A percentile compares a stretch with the other conserved stretches of the same genome.
phyloP scores from a whole-genome alignment of 1,139 yeast species.

The Geotrichum reessii region DNA sequence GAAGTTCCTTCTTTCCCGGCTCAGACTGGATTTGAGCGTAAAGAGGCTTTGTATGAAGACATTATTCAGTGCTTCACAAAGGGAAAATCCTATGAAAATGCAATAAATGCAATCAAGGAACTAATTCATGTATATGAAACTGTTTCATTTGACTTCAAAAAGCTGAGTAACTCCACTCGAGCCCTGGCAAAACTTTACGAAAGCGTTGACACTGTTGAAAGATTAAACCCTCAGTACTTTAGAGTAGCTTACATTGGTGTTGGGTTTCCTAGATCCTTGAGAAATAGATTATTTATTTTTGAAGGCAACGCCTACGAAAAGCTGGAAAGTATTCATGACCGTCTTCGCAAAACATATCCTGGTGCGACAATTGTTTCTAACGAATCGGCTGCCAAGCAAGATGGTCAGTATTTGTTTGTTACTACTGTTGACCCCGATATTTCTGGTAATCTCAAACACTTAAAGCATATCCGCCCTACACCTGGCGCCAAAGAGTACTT shows the following conservation, averaged over 20 bases:
- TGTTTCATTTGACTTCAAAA: slow-evolving; percentile 68
- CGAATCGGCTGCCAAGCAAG: slow-evolving; percentile 57
- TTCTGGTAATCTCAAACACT: neutral
- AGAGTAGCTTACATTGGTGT: slow-evolving; percentile 75
- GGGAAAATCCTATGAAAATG: slow-evolving; percentile 72
- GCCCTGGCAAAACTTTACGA: slow-evolving; percentile 63
- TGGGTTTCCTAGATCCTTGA: slow-evolving; percentile 73
- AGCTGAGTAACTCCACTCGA: slow-evolving; percentile 66
- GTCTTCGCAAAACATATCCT: slow-evolving; percentile 68
- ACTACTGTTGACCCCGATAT: slow-evolving; percentile 61
- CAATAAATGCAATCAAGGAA: slow-evolving; percentile 71
- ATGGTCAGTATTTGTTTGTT: slow-evolving; percentile 71
- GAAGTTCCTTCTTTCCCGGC: slow-evolving; percentile 69
- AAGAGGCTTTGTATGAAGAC: slow-evolving; percentile 63
- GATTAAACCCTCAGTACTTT: slow-evolving; percentile 68
- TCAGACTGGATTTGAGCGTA: slow-evolving; percentile 75
- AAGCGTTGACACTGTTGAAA: slow-evolving; percentile 63
- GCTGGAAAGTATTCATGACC: slow-evolving; percentile 73
- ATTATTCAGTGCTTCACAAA: slow-evolving; percentile 66
- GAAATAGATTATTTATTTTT: slow-evolving; percentile 72
- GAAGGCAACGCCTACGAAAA: slow-evolving; percentile 88
- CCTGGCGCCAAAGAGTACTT: slow-evolving; percentile 31
- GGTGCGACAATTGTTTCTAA: slow-evolving; percentile 70
- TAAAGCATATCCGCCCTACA: slow-evolving; percentile 19
- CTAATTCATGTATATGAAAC: slow-evolving; percentile 68